Conservation (phyloP, 257 asterid genomes). For the Fraxinus excelsior region DNA sequence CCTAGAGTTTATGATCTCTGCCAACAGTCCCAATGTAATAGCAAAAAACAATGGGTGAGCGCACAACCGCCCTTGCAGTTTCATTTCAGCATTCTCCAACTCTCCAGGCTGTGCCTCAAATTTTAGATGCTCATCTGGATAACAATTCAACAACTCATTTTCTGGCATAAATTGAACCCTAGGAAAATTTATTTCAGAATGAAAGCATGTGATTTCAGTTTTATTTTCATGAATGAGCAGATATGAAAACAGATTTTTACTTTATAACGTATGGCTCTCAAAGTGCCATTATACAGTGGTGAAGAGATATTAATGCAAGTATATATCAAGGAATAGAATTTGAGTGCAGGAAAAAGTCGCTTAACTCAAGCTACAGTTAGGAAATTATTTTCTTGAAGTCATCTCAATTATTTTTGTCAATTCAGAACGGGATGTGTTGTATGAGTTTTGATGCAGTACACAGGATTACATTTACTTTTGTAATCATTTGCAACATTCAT, state of each 20-base stretch:
- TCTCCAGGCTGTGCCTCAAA: slow-evolving; percentile 40
- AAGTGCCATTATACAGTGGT: slow-evolving; percentile 8
- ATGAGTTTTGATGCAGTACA: neutral
- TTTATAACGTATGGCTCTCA: slow-evolving; percentile 5
- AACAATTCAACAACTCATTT: slow-evolving; percentile 24
- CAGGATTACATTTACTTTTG: neutral
- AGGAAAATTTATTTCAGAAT: slow-evolving; percentile 1
- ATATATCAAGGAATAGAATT: neutral
- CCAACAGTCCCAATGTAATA: slow-evolving; percentile 77
- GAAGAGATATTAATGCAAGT: neutral
- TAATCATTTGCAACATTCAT: slow-evolving; percentile 10
- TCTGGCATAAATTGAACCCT: neutral
- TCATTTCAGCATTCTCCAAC: slow-evolving; percentile 33
- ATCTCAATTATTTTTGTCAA: neutral
- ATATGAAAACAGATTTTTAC: neutral
- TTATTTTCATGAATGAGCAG: neutral
- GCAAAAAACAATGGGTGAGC: slow-evolving; percentile 86
- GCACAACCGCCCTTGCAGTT: slow-evolving; percentile 47
- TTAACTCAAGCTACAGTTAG: neutral
- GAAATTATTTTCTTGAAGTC: neutral
- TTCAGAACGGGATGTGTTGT: neutral
- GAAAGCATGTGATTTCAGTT: slow-evolving; percentile 9
- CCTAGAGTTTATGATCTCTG: slow-evolving; percentile 96
- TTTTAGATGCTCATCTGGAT: slow-evolving; percentile 45
- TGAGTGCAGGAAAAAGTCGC: neutral